Base-by-base conservation (phyloP, 768 basidiomycete species). In the Trichaptum fuscoviolaceum region DNA sequence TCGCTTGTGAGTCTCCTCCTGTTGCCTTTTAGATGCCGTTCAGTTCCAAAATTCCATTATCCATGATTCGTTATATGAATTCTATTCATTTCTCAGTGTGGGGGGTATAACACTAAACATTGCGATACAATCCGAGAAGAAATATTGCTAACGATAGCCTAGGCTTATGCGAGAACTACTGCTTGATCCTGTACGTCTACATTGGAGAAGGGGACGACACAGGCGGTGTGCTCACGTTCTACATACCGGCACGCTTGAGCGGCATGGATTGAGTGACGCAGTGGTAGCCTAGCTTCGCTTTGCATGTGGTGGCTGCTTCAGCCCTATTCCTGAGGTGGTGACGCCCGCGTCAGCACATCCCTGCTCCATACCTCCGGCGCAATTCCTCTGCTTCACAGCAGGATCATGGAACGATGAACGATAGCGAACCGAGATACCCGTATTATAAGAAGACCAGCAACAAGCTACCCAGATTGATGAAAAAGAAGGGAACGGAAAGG, bases 181-280 rank as follows among this genome's bases (percentile, higher is more conserved):
- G 92, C 73, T 82, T 92, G 67, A 95, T 95, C 70, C 82, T 95
- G 63, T 95, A 95, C 69, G 92, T 95, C 64, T 95, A 95, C 72
- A 89, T 95, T 58, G 93, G 93, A 10, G 88, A 92, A 35, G 82
- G 88, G 12, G 84, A 85, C 5, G 87, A 92, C 65, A 86, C 89
- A 0, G 91, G 93, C 59, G 93, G 92, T 1, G 91, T 95, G 57
- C 79, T 95, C 68, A 95, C 93, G 1, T 95, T 91, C 73, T 95
- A 94, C 72, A 87, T 95, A 63, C 93, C 93, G 58, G 90, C 89
- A 1, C 84, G 91, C 52, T 82, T 90, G 59, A 86, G 88, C 58
- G 89, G 87, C 65, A 52, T 72, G 63, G 59, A 61, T 61, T 61
- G 23, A 61, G 59, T 3, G 59, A 25, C 30, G 3, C 42, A 52